Base-by-base conservation (phyloP, 2,329 filamentous ascomycete species). In the Pseudogymnoascus sp. region DNA sequence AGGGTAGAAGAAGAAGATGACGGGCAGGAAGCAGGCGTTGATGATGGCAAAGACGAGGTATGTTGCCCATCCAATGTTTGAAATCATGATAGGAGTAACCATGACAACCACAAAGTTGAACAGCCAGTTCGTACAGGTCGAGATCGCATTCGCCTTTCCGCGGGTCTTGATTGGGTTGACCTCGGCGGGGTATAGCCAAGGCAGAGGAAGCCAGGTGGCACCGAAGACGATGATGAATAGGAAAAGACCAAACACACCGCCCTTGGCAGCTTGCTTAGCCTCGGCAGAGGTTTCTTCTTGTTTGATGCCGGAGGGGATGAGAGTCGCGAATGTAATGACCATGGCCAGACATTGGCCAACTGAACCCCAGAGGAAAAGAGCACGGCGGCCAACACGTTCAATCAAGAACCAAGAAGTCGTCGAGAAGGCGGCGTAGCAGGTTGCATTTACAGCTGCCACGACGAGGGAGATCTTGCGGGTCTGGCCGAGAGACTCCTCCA, bases 381-480 rank as follows among this genome's bases (percentile, higher is more conserved):
- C 82, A 15, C 88, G 81, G 31, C 88, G 85, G 9, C 86, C 86
- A 1, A 86, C 81, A 1, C 84, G 80, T 72, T 79, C 77, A 59
- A 81, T 79, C 1, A 76, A 66, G 5, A 75, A 69, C 37, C 76
- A 68, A 2, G 77, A 74, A 3, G 77, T 72, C n/a, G 75, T 74
- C 0, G 75, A 77, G 0, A 75, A 75, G 21, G 77, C 59, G 64
- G 77, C 76, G 65, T 77, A 77, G 75, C 75, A 79, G 0, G 80
- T 81, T n/a, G 46, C 46, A 26, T 53, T 53, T 13, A 31, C 46
- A 7, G 46, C 46, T 31, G 46, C 46, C 4, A 53, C 46, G 10
- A 53, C 46, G 21, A 53, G 46, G 5, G 46, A 53, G 46, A 53
- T 53, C n/a, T 53, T 53, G 4, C 46, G 15, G 46, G 46, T 53